These are phyloP conservation scores for Oenanthe sinensis DNA, from an alignment of 129 eudicot genomes.

Conservation along the genomic window DNA sequence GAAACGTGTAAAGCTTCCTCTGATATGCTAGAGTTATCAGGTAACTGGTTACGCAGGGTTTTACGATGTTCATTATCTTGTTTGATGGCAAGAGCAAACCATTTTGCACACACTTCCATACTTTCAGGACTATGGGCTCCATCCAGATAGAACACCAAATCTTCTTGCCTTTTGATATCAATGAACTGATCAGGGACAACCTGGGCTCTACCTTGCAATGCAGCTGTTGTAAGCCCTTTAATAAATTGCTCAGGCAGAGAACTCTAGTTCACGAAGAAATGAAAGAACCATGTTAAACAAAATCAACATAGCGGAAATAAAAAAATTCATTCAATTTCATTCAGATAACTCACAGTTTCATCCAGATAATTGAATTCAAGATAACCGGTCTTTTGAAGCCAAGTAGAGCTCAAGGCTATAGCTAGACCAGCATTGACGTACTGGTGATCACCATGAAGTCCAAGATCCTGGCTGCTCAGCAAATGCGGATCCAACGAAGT, in stretches of 20 bases:
- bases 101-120: conserved; percentile 88
- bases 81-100: conserved; percentile 65
- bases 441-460: conserved; percentile 95
- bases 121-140: conserved; percentile 99
- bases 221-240: conserved; percentile 71
- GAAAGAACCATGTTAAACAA: conserved; percentile 7
- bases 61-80: conserved; percentile 29
- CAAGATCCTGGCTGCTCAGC: conserved; percentile 58
- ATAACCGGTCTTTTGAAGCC: conserved; percentile 85
- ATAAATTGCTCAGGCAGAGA: conserved; percentile 77
- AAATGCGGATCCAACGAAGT: conserved; percentile 56
- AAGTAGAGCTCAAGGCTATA: conserved; percentile 73
- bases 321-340: not conserved
- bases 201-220: conserved; percentile 89
- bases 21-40: conserved; percentile 26
- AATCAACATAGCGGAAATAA: not conserved
- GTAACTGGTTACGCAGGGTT: conserved; percentile 15
- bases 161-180: conserved; percentile 45
- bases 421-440: conserved; percentile 97
- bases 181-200: conserved; percentile 49
- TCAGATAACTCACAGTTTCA: conserved; percentile 43
- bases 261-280: conserved; percentile 36
- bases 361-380: conserved; percentile 48
- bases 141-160: conserved; percentile 75
- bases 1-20: conserved; percentile 23